Base-by-base conservation (phyloP, 2,329 filamentous ascomycete species). In the Phoma sp. region DNA sequence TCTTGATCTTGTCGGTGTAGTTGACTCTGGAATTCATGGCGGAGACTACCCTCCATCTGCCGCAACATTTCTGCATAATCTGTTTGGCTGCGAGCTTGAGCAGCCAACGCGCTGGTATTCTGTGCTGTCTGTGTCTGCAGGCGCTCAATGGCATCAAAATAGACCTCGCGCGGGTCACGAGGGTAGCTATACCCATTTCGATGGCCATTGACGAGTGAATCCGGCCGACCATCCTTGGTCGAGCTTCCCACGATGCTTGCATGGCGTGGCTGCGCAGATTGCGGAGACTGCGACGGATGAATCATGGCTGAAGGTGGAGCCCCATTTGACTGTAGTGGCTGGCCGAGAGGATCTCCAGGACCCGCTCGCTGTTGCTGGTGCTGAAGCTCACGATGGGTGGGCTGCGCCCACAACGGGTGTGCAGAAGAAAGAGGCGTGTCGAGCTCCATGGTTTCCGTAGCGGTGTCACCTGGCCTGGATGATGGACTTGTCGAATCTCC, bases 61-160 rank as follows among this genome's bases (percentile, higher is more conserved):
- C 62, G 55, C 21, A 69, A 54, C 1, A 63, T 55, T 40, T 73
- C 66, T 52, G 71, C 67, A 35, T 67, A 64, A 10, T 63, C 67
- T 17, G 62, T 59, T 45, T 73, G 65, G 37, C 73, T 72, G 9
- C 74, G 65, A 31, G 62, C 67, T 27, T 75, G 73, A 27, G 68
- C 65, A 31, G 67, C 66, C 21, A 76, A 60, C 2, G 70, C 70
- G 35, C 70, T 67, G 43, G 78, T 78, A 62, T 81, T 80, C 59
- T 77, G 76, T 10, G 78, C 76, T 25, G 80, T 76, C 58, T 82
- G 79, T n/a, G 77, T 77, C 61, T 82, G 79, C 37, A 82, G 63
- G 13, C 78, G 76, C 36, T 76, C 66, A 58, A 81, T 72, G 43
- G 77, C 77, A 55, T 78, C 76, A 17, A 76, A 67, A 19, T 69